Evolutionary conservation across 169 alveolate genomes (phyloP).

Genomic region (Eimeria praecox): DNA sequence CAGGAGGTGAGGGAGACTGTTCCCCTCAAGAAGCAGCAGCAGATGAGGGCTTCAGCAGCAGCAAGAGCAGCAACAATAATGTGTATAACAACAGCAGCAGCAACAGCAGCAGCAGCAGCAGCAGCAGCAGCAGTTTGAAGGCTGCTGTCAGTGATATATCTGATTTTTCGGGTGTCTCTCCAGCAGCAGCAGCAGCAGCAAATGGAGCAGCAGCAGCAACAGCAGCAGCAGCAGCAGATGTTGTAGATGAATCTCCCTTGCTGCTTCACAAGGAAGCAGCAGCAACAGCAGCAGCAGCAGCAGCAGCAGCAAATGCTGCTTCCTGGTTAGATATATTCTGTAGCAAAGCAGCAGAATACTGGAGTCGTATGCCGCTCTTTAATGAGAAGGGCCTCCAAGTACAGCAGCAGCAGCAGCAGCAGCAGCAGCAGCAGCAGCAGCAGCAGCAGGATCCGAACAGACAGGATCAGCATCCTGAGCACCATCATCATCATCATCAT

Average conservation of each 20-base stretch:
- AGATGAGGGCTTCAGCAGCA: not conserved
- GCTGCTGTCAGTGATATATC: not conserved
- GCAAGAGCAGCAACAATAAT: not conserved
- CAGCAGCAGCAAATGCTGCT: not conserved
- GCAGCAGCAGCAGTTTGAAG: not conserved
- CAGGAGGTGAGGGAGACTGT: not conserved
- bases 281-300: slow-evolving; percentile 16
- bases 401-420: slow-evolving; percentile 3
- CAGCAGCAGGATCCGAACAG: not conserved
- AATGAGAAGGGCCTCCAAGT: not conserved
- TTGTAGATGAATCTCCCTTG: no score
- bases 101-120: slow-evolving; percentile 16
- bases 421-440: slow-evolving; percentile 35
- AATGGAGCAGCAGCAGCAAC: not conserved
- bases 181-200: slow-evolving; percentile 3
- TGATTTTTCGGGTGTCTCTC: no score
- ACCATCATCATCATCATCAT: not conserved
- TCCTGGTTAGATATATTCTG: slow-evolving; percentile 17
- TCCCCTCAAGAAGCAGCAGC: not conserved
- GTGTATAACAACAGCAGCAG: not conserved
- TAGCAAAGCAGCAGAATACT: slow-evolving; percentile 28
- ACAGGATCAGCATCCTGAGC: not conserved
- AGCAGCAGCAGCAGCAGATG: slow-evolving; percentile 15
- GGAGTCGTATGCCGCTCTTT: slow-evolving; percentile 20
- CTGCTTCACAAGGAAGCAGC: not conserved